Evolutionary conservation across 208 protist genomes (phyloP).

Genomic region (Leishmania lainsoni): DNA sequence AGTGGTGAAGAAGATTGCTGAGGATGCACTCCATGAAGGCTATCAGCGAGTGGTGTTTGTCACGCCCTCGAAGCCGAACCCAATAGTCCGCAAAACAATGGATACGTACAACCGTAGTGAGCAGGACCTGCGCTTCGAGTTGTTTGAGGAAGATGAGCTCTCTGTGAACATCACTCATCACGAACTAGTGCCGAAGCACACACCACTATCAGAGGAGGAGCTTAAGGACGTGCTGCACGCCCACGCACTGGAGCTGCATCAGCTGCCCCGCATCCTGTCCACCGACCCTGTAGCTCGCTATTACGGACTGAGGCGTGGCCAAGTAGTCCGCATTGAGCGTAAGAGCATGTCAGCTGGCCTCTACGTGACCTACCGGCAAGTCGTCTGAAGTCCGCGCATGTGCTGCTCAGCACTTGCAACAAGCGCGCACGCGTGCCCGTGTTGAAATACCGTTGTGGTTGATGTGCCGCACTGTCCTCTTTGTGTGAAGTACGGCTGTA

Average conservation of each 20-base stretch:
- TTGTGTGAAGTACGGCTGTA: neutral
- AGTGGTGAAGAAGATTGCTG: conserved; percentile 63
- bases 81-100: conserved; percentile 71
- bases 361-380: conserved; percentile 98
- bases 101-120: conserved; percentile 73
- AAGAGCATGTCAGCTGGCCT: conserved; percentile 96
- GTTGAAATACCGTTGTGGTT: neutral
- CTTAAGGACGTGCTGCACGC: conserved; percentile 88
- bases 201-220: conserved; percentile 84
- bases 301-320: conserved; percentile 92
- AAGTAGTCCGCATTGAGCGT: conserved; percentile 97
- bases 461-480: neutral
- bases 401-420: neutral
- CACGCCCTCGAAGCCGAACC: conserved; percentile 56
- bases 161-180: conserved; percentile 98
- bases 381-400: conserved; percentile 64
- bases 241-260: conserved; percentile 93
- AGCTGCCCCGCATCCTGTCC: conserved; percentile 96
- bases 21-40: conserved; percentile 40
- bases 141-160: conserved; percentile 96
- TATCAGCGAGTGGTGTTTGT: conserved; percentile 78
- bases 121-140: conserved; percentile 82
- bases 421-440: neutral
- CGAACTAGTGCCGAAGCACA: conserved; percentile 96
- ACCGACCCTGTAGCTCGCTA: conserved; percentile 97